A percentile compares a stretch with the other conserved stretches of the same genome.
Evolutionary conservation across 495 filamentous ascomycete species (phyloP).

Genomic region (Penicillium nucicola): DNA sequence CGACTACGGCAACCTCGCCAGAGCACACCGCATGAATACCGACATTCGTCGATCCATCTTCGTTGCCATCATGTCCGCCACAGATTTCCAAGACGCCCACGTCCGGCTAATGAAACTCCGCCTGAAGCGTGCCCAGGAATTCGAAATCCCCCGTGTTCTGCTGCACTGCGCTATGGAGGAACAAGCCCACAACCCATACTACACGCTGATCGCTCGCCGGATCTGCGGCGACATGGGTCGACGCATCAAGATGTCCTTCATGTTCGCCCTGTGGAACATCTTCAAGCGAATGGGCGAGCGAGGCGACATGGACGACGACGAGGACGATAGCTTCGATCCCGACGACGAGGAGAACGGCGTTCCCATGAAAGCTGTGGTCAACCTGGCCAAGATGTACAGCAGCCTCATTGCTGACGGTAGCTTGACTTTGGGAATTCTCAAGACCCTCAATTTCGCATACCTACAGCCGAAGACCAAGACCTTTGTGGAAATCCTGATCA

Average conservation of each 20-base stretch:
- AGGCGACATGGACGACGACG: conserved; percentile 53
- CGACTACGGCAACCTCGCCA: conserved; percentile 72
- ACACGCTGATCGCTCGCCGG: conserved; percentile 75
- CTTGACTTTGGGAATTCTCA: conserved; percentile 64
- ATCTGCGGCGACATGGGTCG: conserved; percentile 63
- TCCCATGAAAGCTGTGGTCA: conserved; percentile 69
- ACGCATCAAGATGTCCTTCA: conserved; percentile 76
- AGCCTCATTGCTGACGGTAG: conserved; percentile 64
- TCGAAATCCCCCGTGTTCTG: conserved; percentile 83
- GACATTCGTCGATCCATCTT: conserved; percentile 91
- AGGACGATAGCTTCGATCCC: conserved; percentile 46
- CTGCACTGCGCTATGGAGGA: conserved; percentile 85
- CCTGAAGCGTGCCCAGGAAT: conserved; percentile 80
- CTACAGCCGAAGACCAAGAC: conserved; percentile 71
- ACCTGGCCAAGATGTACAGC: conserved; percentile 84
- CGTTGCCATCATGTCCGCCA: conserved; percentile 81
- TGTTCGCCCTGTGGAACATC: conserved; percentile 81
- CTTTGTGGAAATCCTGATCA: conserved; percentile 77
- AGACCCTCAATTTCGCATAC: conserved; percentile 73
- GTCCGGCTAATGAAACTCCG: conserved; percentile 73
- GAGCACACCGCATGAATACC: conserved; percentile 90
- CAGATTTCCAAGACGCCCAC: conserved; percentile 81
- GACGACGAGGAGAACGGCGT: conserved; percentile 46
- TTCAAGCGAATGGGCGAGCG: conserved; percentile 81
- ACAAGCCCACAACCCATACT: conserved; percentile 86